phyloP scores from a whole-genome alignment of 2,329 filamentous ascomycete genomes.

The Penicillium sp. region DNA sequence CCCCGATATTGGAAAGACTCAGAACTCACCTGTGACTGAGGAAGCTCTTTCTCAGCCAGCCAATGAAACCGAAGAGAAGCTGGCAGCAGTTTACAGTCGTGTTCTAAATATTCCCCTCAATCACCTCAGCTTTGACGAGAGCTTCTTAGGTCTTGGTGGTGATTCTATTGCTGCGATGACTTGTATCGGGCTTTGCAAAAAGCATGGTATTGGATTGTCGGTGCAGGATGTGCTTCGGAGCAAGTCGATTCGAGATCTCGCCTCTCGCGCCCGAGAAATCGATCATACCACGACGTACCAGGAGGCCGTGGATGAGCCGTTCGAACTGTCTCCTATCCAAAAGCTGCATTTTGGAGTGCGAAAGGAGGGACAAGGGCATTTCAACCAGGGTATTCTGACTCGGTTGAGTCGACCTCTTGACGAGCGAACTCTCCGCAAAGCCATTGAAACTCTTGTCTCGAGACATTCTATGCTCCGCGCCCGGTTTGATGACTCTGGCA shows the following conservation, averaged over 20 bases:
- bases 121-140: conserved; percentile 31
- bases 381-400: conserved; percentile 37
- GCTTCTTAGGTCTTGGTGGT: conserved; percentile 44
- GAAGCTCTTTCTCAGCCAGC: conserved; percentile 12
- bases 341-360: conserved; percentile 35
- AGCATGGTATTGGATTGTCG: conserved; percentile 41
- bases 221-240: conserved; percentile 47
- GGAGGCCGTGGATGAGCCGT: conserved; percentile 28
- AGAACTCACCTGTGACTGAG: not conserved
- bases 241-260: conserved; percentile 42
- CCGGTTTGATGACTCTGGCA: conserved; percentile 24
- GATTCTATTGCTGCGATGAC: conserved; percentile 50
- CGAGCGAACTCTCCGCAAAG: conserved; percentile 20
- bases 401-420: conserved; percentile 26
- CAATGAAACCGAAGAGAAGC: conserved; percentile 26
- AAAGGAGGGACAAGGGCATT: conserved; percentile 32
- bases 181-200: conserved; percentile 45
- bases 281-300: conserved; percentile 32
- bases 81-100: conserved; percentile 35
- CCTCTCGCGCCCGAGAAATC: conserved; percentile 28
- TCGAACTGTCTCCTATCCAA: conserved; percentile 37
- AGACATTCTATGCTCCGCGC: conserved; percentile 38
- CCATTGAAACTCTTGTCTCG: conserved; percentile 29
- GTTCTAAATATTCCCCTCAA: conserved; percentile 35
- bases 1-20: conserved; percentile 16